Evolutionary conservation across 2,329 filamentous ascomycete genomes (phyloP).

Genomic region (Colletotrichum tropicale): DNA sequence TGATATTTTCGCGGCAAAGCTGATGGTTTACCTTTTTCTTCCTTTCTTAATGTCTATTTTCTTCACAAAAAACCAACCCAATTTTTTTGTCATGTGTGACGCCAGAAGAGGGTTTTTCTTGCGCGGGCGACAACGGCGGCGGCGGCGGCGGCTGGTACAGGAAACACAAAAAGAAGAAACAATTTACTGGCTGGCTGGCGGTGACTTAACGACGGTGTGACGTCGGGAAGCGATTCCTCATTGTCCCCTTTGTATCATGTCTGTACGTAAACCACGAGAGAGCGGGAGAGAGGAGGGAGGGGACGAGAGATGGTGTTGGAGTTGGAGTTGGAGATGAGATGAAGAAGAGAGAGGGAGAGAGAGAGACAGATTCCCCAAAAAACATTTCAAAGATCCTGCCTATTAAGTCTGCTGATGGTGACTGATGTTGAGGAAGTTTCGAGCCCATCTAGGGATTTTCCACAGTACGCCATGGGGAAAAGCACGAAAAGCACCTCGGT

Average conservation of each 20-base stretch:
- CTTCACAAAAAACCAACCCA: not conserved
- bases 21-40: not conserved
- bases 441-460: too few relatives aligned
- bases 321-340: not conserved
- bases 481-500: too few relatives aligned
- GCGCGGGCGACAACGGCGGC: slow-evolving; percentile 4
- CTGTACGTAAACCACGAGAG: slow-evolving; percentile 18
- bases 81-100: slow-evolving; percentile 12
- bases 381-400: not conserved
- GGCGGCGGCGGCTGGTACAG: not conserved
- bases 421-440: not conserved
- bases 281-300: not conserved
- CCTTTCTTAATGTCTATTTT: slow-evolving; percentile 21
- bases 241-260: slow-evolving; percentile 20
- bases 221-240: slow-evolving; percentile 12
- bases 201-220: slow-evolving; percentile 8
- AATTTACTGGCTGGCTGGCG: not conserved
- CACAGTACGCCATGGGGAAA: too few relatives aligned
- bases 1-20: not conserved
- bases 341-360: not conserved
- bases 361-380: not conserved
- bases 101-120: slow-evolving; percentile 3
- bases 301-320: not conserved
- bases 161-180: not conserved
- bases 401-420: not conserved